These are phyloP conservation scores for Tylopilus balloui DNA, from an alignment of 768 basidiomycete genomes.

Conservation along the genomic window DNA sequence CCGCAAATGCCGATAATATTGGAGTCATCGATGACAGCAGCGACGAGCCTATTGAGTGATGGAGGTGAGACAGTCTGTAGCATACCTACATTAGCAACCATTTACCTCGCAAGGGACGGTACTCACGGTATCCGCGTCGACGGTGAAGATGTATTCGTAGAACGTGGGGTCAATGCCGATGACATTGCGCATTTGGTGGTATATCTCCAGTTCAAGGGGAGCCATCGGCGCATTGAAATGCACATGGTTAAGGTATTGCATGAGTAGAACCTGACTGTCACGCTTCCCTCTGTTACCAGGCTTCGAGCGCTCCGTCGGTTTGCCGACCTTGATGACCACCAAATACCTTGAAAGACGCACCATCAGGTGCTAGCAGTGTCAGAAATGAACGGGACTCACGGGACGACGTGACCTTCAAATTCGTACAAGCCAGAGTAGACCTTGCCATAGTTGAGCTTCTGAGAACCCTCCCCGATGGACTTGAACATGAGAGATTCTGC, in stretches of 20 bases:
- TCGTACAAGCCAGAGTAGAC: slow-evolving; percentile 69
- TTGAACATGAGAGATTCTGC: slow-evolving; percentile 65
- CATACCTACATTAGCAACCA: slow-evolving; percentile 12
- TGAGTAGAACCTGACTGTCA: slow-evolving; percentile 60
- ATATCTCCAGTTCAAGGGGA: slow-evolving; percentile 65
- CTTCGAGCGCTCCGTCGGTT: slow-evolving; percentile 59
- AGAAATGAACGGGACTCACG: slow-evolving; percentile 34
- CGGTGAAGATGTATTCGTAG: slow-evolving; percentile 70
- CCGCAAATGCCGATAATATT: slow-evolving; percentile 66
- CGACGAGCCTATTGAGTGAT: slow-evolving; percentile 66
- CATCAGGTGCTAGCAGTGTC: background rate
- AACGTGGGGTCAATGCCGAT: slow-evolving; percentile 73
- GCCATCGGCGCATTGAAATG: slow-evolving; percentile 66
- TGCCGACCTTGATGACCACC: slow-evolving; percentile 62
- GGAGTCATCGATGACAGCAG: slow-evolving; percentile 54
- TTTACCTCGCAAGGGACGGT: background rate
- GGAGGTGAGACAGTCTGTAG: slow-evolving; percentile 55
- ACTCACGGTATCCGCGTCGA: slow-evolving; percentile 62
- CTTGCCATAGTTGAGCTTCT: slow-evolving; percentile 67
- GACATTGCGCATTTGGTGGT: slow-evolving; percentile 71
- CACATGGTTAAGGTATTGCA: slow-evolving; percentile 66
- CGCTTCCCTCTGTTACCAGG: slow-evolving; percentile 68
- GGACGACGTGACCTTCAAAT: slow-evolving; percentile 67
- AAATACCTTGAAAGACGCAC: slow-evolving; percentile 40
- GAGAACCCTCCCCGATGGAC: slow-evolving; percentile 62